A percentile compares a stretch with the other conserved stretches of the same genome.
Evolutionary conservation across 75 land plant species (phyloP).

Genomic region (Adiantum capillusveneris): DNA sequence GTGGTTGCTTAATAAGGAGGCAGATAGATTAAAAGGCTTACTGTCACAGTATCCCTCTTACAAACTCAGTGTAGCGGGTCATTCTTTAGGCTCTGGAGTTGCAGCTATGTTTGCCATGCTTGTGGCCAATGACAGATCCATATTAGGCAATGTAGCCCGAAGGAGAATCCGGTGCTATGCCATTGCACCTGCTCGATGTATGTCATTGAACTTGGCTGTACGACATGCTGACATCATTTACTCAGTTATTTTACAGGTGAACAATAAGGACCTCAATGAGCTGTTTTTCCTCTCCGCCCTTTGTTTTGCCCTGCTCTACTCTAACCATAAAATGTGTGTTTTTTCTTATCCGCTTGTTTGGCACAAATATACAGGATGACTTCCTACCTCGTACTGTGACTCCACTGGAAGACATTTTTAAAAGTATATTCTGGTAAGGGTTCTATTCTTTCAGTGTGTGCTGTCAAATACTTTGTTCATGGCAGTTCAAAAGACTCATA

Average conservation of each 20-base stretch:
- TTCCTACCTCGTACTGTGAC: conserved; percentile 89
- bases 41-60: conserved; percentile 15
- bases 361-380: conserved; percentile 61
- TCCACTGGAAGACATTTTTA: conserved; percentile 67
- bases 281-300: too few species aligned
- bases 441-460: not conserved
- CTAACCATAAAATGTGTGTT: not conserved
- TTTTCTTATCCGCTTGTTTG: not conserved
- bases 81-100: conserved; percentile 86
- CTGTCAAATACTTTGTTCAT: too few species aligned
- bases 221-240: conserved; percentile 66
- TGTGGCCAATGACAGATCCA: conserved; percentile 37
- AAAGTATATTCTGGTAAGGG: conserved; percentile 65
- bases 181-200: conserved; percentile 84
- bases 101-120: conserved; percentile 62
- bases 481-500: too few species aligned
- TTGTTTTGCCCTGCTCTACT: too few species aligned
- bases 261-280: too few species aligned
- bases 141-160: conserved; percentile 52
- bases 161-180: conserved; percentile 44
- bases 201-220: conserved; percentile 84
- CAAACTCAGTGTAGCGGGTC: conserved; percentile 66
- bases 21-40: conserved; percentile 28
- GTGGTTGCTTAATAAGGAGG: conserved; percentile 60
- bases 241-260: conserved; percentile 73